Conservation (phyloP, 2,329 filamentous ascomycete species). For the Aspergillus melleus region DNA sequence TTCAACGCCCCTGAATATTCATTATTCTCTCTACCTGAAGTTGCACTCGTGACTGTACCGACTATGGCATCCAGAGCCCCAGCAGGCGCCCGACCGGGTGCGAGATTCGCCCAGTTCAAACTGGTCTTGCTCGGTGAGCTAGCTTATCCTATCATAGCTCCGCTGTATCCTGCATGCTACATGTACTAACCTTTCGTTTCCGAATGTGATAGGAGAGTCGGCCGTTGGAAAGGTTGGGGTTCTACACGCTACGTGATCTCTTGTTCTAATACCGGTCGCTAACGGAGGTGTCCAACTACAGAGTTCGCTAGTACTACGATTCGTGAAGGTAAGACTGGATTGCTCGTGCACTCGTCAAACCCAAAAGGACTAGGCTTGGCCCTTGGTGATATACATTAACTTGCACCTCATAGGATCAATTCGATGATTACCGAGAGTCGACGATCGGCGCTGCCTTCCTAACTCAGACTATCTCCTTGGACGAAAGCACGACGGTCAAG, state of each 20-base stretch:
- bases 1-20: background rate
- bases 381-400: background rate
- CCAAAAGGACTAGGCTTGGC: background rate
- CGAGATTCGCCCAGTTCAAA: constrained; percentile 98
- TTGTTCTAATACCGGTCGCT: constrained; percentile 23
- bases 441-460: constrained; percentile 98
- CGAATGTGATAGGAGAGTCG: constrained; percentile 73
- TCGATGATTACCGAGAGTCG: constrained; percentile 96
- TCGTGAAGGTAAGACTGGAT: constrained; percentile 77
- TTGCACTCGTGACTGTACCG: constrained; percentile 29
- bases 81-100: constrained; percentile 65
- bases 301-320: constrained; percentile 97
- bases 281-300: constrained; percentile 46
- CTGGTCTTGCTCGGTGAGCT: constrained; percentile 87
- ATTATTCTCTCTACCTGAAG: background rate
- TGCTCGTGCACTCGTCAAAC: background rate
- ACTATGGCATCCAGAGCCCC: constrained; percentile 81
- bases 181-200: constrained; percentile 19
- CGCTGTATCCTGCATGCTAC: constrained; percentile 8
- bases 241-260: constrained; percentile 10
- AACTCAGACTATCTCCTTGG: constrained; percentile 96
- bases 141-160: constrained; percentile 1
- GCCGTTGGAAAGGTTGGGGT: constrained; percentile 87
- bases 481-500: constrained; percentile 97
- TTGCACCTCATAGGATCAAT: constrained; percentile 74